phyloP scores from a whole-genome alignment of 2,329 filamentous ascomycete genomes.

The Aspergillus neotritici region DNA sequence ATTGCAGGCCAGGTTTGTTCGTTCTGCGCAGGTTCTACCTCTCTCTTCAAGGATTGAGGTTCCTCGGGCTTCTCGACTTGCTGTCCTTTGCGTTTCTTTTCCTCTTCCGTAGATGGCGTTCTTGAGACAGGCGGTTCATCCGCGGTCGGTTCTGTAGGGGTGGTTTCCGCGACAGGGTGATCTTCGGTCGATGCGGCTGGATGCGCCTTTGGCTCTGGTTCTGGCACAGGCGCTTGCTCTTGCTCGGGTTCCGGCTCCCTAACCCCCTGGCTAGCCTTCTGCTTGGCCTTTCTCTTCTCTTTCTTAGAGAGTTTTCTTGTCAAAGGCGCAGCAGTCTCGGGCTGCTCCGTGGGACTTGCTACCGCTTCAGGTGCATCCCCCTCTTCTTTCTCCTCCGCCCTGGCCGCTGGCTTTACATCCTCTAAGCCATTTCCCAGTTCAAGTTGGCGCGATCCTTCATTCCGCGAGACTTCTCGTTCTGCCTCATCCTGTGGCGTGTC shows the following conservation, averaged over 20 bases:
- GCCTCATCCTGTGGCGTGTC: too few species aligned
- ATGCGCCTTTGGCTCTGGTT: constrained; percentile 4
- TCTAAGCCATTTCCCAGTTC: too few species aligned
- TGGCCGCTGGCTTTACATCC: not conserved
- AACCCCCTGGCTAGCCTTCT: constrained; percentile 16
- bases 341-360: constrained; percentile 2
- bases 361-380: not conserved
- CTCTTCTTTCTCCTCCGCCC: not conserved
- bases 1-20: constrained; percentile 35
- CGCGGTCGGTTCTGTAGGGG: not conserved
- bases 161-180: not conserved
- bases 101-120: constrained; percentile 31
- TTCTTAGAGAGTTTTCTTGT: constrained; percentile 33
- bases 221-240: not conserved
- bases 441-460: too few species aligned
- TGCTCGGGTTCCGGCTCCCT: constrained; percentile 5
- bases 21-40: constrained; percentile 11
- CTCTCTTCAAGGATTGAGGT: not conserved
- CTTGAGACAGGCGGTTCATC: constrained; percentile 14
- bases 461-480: too few species aligned
- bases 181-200: not conserved
- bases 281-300: constrained; percentile 31
- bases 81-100: constrained; percentile 22
- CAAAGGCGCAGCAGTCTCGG: constrained; percentile 7
- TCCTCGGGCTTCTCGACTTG: constrained; percentile 6